phyloP scores from a whole-genome alignment of 2,329 filamentous ascomycete genomes.

The Botrytis fragariae region DNA sequence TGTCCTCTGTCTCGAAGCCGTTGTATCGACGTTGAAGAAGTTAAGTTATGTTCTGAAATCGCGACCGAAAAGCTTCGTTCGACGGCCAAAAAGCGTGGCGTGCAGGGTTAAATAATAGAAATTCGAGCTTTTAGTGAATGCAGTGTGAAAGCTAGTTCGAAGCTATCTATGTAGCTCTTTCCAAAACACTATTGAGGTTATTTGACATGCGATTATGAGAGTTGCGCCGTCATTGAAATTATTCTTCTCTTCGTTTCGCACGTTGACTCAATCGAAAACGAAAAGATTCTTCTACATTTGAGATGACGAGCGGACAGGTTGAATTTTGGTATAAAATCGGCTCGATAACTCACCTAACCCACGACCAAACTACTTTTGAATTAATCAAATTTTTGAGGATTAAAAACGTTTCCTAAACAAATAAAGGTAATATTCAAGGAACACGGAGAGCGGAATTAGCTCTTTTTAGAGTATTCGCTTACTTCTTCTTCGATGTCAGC shows the following conservation, averaged over 20 bases:
- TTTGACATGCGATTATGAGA: neutral
- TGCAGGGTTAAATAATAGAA: neutral
- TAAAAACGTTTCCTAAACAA: slow-evolving; percentile 16
- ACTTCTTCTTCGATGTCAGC: no score
- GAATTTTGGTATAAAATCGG: slow-evolving; percentile 6
- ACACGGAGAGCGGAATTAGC: neutral
- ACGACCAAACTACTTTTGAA: neutral
- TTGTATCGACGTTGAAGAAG: neutral
- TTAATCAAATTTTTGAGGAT: neutral
- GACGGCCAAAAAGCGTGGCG: neutral
- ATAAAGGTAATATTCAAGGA: neutral
- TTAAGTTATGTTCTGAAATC: neutral
- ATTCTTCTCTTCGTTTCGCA: slow-evolving; percentile 7
- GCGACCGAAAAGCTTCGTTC: slow-evolving; percentile 13
- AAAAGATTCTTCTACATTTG: slow-evolving; percentile 19
- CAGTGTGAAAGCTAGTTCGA: neutral
- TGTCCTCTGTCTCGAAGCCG: neutral
- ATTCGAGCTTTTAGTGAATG: neutral
- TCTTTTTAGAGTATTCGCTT: neutral
- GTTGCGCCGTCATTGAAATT: neutral
- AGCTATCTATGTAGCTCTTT: neutral
- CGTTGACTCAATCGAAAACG: slow-evolving; percentile 13
- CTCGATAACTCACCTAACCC: slow-evolving; percentile 10
- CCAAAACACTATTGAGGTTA: neutral
- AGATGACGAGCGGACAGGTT: slow-evolving; percentile 19